Percentiles rank a stretch among this genome's conserved stretches.
Conservation (phyloP, 768 basidiomycete genomes). For the Pleurotus ostreatus region DNA sequence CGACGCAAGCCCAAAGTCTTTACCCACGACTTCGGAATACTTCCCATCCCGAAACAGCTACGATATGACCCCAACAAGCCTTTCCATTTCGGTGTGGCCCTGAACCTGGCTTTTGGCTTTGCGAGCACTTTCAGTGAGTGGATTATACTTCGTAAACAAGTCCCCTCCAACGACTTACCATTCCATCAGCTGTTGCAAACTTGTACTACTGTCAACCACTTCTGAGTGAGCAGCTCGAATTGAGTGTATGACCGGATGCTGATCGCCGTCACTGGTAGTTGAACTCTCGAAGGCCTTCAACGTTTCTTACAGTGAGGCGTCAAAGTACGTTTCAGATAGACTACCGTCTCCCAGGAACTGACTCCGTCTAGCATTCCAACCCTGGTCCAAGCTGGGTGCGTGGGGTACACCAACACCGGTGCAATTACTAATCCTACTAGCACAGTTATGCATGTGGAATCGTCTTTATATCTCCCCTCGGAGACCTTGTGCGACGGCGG, state of each 20-base stretch:
- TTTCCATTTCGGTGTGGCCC: constrained; percentile 45
- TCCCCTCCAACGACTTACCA: neutral
- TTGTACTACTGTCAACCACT: constrained; percentile 83
- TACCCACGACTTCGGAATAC: constrained; percentile 52
- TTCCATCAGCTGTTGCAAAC: constrained; percentile 56
- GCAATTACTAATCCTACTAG: neutral
- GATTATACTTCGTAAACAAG: neutral
- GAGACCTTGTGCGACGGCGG: constrained; percentile 77
- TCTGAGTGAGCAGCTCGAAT: constrained; percentile 43
- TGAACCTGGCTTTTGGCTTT: constrained; percentile 61
- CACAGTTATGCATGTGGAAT: constrained; percentile 68
- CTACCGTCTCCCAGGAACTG: neutral
- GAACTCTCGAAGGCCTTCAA: constrained; percentile 37
- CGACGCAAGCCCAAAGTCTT: constrained; percentile 10
- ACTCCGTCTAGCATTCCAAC: constrained; percentile 23
- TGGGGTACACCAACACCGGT: neutral
- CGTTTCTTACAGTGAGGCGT: constrained; percentile 21
- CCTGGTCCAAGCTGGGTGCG: constrained; percentile 46
- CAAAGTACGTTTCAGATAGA: constrained; percentile 12
- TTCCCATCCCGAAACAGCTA: constrained; percentile 58
- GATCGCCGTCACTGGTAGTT: constrained; percentile 23
- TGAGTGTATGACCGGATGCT: neutral
- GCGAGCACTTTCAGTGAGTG: constrained; percentile 54
- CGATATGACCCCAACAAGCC: constrained; percentile 48
- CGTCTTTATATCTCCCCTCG: constrained; percentile 73